Evolutionary conservation across 805 yeast species (phyloP).

Genomic region (Saccharomycopsis oosterbeekiorum): DNA sequence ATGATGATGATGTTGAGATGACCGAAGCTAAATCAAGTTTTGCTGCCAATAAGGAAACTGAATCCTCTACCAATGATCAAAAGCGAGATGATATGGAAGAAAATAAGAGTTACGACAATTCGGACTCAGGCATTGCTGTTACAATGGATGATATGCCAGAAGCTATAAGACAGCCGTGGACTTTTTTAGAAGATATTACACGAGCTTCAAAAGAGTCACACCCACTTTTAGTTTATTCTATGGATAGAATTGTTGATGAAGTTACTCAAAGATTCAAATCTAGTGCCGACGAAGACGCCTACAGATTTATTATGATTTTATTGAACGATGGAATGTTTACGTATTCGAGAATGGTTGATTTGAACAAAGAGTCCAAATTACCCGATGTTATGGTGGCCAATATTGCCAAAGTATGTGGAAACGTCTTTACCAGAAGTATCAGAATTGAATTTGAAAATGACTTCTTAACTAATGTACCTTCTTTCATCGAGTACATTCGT

Average conservation of each 20-base stretch:
- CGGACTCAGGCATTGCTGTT: background rate
- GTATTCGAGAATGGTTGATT: conserved; percentile 74
- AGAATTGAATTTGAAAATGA: conserved; percentile 87
- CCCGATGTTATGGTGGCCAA: conserved; percentile 90
- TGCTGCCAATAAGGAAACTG: background rate
- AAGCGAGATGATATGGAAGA: background rate
- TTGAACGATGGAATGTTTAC: conserved; percentile 89
- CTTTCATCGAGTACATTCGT: conserved; percentile 74
- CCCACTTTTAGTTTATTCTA: conserved; percentile 82
- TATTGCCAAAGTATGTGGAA: conserved; percentile 81
- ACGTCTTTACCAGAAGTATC: conserved; percentile 80
- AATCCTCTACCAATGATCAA: background rate
- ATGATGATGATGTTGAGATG: background rate
- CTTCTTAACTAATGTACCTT: conserved; percentile 78
- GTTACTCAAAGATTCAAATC: conserved; percentile 88
- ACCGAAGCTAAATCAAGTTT: background rate
- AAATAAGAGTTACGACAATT: background rate
- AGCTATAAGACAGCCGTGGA: conserved; percentile 63
- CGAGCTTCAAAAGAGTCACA: conserved; percentile 92
- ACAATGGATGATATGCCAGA: conserved; percentile 24
- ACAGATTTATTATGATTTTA: conserved; percentile 82
- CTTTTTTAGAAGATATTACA: conserved; percentile 84
- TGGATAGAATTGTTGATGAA: conserved; percentile 94
- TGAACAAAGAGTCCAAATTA: conserved; percentile 42
- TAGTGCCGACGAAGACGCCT: conserved; percentile 92